Evolutionary conservation across 768 basidiomycete species (phyloP), one percentile per base, ranked within the genome.

Genomic region (Candolleomyces eurysporus): DNA sequence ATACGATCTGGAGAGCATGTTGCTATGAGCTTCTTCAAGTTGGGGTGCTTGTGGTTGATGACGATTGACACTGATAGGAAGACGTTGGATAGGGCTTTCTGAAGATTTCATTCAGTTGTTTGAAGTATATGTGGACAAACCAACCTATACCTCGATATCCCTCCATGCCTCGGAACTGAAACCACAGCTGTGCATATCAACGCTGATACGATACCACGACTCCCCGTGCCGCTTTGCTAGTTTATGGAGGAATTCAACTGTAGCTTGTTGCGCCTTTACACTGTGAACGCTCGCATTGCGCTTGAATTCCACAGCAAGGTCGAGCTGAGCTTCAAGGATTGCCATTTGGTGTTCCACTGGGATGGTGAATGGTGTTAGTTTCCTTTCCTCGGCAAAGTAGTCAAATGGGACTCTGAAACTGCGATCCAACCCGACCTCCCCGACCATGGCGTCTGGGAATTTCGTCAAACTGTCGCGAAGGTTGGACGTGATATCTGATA

Each of bases 381-480:
- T 73, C 48, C 84, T 84, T 3, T 80, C 76, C 14, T 73, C 76
- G 14, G 80, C 76, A 16, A 75, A 75, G 26, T 80, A 83, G 57
- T 85, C 77, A 63, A 81, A 80, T 0, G 93, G 89, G 22, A 96
- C 79, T 31, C 91, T 87, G 66, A 90, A 91, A 16, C 80, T 78
- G 26, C 90, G 85, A 74, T 99, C 96, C 42, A 99, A 74, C 2
- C 96, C 96, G 6, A 98, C 89, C 75, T 99, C 96, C 45, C 96
- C 96, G 1, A 99, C 76, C 86, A 97, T 90, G 11, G 92, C 88
- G 45, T 76, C 69, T 2, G 91, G 86, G 65, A 88, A 88, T 2
- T 71, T 70, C n/a, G 65, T 63, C 16, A 98, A 80, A 69, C 90
- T 83, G 7, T 64, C 61, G 52, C 86, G 84, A 55, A 98, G 72